phyloP scores from a whole-genome alignment of 2,329 filamentous ascomycete species.

The Triangularia setosa region DNA sequence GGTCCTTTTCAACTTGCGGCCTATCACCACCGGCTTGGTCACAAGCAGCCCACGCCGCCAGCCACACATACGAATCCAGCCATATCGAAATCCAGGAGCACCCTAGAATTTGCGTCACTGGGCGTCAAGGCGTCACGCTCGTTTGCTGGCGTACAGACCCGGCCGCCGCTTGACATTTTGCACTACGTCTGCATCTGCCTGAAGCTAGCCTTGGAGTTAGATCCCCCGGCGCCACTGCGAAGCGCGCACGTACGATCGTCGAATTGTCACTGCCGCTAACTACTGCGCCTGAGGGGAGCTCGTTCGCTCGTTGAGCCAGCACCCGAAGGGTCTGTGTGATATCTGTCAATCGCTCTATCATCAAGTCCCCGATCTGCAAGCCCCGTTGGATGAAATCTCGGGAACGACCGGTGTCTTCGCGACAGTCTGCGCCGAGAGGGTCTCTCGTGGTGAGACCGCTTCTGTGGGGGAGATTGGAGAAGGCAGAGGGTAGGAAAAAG shows the following conservation, averaged over 20 bases:
- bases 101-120: slow-evolving; percentile 15
- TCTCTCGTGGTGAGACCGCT: slow-evolving; percentile 13
- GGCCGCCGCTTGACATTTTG: slow-evolving; percentile 12
- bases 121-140: slow-evolving; percentile 19
- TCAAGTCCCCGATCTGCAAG: slow-evolving; percentile 22
- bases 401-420: slow-evolving; percentile 16
- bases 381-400: slow-evolving; percentile 16
- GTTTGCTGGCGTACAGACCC: slow-evolving; percentile 15
- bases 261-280: slow-evolving; percentile 13
- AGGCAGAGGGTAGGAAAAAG: slow-evolving; percentile 17
- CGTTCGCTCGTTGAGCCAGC: slow-evolving; percentile 16
- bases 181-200: slow-evolving; percentile 14
- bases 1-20: slow-evolving; percentile 18
- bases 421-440: slow-evolving; percentile 14
- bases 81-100: slow-evolving; percentile 13
- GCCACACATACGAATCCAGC: slow-evolving; percentile 15
- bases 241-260: slow-evolving; percentile 19
- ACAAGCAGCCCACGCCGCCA: slow-evolving; percentile 20
- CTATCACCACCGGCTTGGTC: slow-evolving; percentile 21
- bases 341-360: slow-evolving; percentile 24
- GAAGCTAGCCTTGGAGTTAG: slow-evolving; percentile 5
- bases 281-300: slow-evolving; percentile 6
- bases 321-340: slow-evolving; percentile 19
- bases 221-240: slow-evolving; percentile 21
- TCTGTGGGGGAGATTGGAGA: slow-evolving; percentile 9